Percentiles rank a stretch among this genome's conserved stretches.
Evolutionary conservation across 345 rosid species (phyloP).

Genomic region (Euphorbia lathyris): DNA sequence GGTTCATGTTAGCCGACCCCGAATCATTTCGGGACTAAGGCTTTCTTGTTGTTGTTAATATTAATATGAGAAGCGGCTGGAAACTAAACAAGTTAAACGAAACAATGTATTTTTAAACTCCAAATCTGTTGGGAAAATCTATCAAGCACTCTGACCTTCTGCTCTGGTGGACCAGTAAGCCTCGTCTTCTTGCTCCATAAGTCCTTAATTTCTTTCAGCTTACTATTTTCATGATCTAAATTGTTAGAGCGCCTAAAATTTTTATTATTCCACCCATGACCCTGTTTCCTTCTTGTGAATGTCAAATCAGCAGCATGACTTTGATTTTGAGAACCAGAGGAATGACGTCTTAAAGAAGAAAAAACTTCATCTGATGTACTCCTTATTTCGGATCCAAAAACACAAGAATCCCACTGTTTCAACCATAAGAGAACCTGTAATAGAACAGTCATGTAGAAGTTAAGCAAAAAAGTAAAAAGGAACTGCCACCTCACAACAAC

Average conservation of each 20-base stretch:
- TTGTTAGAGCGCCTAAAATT: slow-evolving; percentile 36
- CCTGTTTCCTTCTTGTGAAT: slow-evolving; percentile 44
- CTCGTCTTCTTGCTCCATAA: slow-evolving; percentile 49
- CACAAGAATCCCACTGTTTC: slow-evolving; percentile 98
- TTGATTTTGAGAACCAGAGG: slow-evolving; percentile 54
- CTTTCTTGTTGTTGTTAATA: no score
- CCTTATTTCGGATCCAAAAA: slow-evolving; percentile 93
- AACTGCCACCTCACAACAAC: background rate
- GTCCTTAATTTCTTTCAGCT: slow-evolving; percentile 40
- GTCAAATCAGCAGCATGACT: slow-evolving; percentile 45
- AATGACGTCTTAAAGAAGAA: slow-evolving; percentile 81
- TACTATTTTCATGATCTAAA: slow-evolving; percentile 33
- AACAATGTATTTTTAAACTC: background rate
- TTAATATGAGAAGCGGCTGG: background rate
- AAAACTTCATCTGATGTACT: slow-evolving; percentile 85
- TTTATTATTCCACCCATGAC: slow-evolving; percentile 46
- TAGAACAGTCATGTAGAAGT: slow-evolving; percentile 7
- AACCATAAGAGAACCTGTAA: slow-evolving; percentile 89
- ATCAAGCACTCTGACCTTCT: slow-evolving; percentile 51
- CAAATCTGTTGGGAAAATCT: slow-evolving; percentile 5
- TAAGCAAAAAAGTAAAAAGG: slow-evolving; percentile 10
- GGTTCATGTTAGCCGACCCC: no score
- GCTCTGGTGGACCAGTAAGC: slow-evolving; percentile 69
- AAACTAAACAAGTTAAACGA: slow-evolving; percentile 6
- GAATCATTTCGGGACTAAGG: no score